Percentiles rank a stretch among this genome's conserved stretches.
These are phyloP conservation scores for Boletus vermiculosoides DNA, from an alignment of 768 basidiomycete genomes.

Conservation along the genomic window DNA sequence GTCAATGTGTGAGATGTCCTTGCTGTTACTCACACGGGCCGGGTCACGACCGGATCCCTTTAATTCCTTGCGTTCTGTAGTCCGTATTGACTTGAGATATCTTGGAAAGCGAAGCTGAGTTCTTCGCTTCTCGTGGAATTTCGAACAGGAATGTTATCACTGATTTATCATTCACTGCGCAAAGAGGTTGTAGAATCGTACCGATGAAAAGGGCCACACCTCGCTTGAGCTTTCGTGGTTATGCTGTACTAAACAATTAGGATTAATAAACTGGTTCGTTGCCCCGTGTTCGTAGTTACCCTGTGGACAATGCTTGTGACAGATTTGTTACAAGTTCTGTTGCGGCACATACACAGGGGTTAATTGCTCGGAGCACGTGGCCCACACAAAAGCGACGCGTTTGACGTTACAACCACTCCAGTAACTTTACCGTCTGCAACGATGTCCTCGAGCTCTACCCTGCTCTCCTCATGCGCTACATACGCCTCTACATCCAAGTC, in stretches of 20 bases:
- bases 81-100: no score
- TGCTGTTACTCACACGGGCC: no score
- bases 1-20: no score
- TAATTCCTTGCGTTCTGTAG: no score
- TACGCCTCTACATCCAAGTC: constrained; percentile 34
- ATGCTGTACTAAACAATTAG: background rate
- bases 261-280: background rate
- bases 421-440: background rate
- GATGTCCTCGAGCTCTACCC: constrained; percentile 20
- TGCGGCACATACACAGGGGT: background rate
- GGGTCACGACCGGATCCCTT: no score
- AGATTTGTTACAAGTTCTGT: no score
- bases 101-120: no score
- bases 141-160: no score
- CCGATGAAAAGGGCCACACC: background rate
- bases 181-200: background rate
- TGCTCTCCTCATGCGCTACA: constrained; percentile 26
- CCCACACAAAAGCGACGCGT: constrained; percentile 7
- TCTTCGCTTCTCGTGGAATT: no score
- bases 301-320: no score
- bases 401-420: background rate
- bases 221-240: background rate
- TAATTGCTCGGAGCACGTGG: constrained; percentile 11
- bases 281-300: no score
- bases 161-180: no score